Conservation (phyloP, 2,329 filamentous ascomycete species). For the Fusarium tuaranense region DNA sequence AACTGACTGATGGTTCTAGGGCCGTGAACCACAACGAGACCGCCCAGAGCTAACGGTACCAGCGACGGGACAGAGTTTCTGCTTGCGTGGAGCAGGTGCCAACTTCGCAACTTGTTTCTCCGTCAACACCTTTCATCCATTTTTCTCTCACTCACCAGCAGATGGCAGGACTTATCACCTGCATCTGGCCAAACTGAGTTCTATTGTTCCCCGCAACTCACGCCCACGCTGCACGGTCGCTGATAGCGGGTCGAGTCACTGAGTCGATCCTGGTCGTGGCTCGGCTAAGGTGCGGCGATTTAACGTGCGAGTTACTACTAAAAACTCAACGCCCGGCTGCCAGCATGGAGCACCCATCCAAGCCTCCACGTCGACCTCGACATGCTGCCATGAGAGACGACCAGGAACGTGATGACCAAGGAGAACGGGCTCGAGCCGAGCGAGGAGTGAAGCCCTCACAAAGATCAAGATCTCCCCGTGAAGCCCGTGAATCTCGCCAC, state of each 20-base stretch:
- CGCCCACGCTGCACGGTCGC: slow-evolving; percentile 28
- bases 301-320: slow-evolving; percentile 50
- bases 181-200: slow-evolving; percentile 12
- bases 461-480: slow-evolving; percentile 48
- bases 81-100: neutral
- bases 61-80: slow-evolving; percentile 7
- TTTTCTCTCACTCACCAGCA: slow-evolving; percentile 20
- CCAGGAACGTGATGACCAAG: slow-evolving; percentile 51
- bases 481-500: slow-evolving; percentile 45
- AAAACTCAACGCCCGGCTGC: slow-evolving; percentile 53
- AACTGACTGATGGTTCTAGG: slow-evolving; percentile 5
- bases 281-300: slow-evolving; percentile 57
- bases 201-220: slow-evolving; percentile 30
- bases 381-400: slow-evolving; percentile 57
- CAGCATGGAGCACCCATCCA: slow-evolving; percentile 47
- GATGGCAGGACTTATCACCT: slow-evolving; percentile 16
- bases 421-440: slow-evolving; percentile 52
- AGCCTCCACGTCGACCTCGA: slow-evolving; percentile 51
- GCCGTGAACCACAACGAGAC: slow-evolving; percentile 12
- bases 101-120: neutral
- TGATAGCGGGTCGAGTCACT: slow-evolving; percentile 33
- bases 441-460: slow-evolving; percentile 49
- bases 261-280: slow-evolving; percentile 32
- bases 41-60: neutral
- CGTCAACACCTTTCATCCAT: neutral